Conservation (phyloP, 2,329 filamentous ascomycete species). For the Colletotrichum sp. region DNA sequence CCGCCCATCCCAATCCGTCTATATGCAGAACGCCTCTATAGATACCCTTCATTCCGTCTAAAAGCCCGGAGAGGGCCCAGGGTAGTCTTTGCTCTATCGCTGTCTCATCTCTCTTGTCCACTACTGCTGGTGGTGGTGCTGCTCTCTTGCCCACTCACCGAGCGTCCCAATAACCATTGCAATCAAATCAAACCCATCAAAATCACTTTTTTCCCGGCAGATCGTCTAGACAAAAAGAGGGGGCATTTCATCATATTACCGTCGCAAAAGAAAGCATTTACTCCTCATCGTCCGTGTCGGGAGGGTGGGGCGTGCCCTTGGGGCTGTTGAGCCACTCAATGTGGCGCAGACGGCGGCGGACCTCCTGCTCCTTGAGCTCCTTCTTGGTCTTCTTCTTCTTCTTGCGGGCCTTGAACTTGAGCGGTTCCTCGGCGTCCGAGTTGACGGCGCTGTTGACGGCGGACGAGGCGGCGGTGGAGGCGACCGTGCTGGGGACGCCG, state of each 20-base stretch:
- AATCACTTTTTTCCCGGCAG: not conserved
- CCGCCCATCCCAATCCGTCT: constrained; percentile 9
- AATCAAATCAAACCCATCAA: not conserved
- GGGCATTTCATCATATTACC: constrained; percentile 8
- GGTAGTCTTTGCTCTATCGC: not conserved
- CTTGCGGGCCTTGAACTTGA: constrained; percentile 90
- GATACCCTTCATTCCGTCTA: not conserved
- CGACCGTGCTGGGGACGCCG: constrained; percentile 62
- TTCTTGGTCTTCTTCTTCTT: constrained; percentile 99
- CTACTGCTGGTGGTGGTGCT: not conserved
- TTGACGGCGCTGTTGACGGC: constrained; percentile 60
- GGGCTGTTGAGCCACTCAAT: constrained; percentile 84
- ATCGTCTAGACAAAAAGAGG: not conserved
- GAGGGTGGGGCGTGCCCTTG: constrained; percentile 80
- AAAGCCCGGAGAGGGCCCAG: not conserved
- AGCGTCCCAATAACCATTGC: not conserved
- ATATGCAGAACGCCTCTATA: constrained; percentile 19
- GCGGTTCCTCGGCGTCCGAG: constrained; percentile 81
- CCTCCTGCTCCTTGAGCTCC: constrained; percentile 92
- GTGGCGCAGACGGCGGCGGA: constrained; percentile 84
- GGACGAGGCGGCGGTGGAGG: constrained; percentile 61
- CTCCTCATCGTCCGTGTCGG: constrained; percentile 79
- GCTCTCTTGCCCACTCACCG: not conserved
- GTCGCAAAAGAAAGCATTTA: constrained; percentile 19
- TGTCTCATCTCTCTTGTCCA: not conserved